phyloP scores from a whole-genome alignment of 495 filamentous ascomycete species.

The Trichoderma asperelloides region DNA sequence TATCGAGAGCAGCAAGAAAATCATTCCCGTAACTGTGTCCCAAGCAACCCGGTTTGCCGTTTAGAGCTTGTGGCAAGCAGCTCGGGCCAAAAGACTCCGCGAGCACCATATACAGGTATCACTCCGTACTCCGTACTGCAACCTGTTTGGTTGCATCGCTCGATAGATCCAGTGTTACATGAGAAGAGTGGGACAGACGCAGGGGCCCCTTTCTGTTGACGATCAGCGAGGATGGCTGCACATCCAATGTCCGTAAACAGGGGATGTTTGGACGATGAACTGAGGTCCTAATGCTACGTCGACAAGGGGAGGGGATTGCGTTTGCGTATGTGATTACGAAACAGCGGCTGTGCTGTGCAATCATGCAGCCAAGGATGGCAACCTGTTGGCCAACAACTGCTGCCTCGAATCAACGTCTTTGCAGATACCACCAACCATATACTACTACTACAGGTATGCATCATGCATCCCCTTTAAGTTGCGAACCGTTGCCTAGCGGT shows the following conservation, averaged over 20 bases:
- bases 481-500: background rate
- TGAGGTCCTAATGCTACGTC: background rate
- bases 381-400: too few species aligned
- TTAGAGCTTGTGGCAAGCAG: background rate
- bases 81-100: background rate
- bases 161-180: constrained; percentile 1
- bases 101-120: background rate
- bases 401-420: too few species aligned
- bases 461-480: background rate
- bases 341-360: background rate
- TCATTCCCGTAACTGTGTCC: too few species aligned
- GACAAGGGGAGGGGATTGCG: background rate
- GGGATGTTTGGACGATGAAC: background rate
- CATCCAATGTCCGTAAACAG: background rate
- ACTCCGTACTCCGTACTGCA: constrained; percentile 6
- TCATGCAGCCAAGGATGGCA: too few species aligned
- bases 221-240: background rate
- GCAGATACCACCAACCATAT: background rate
- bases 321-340: background rate
- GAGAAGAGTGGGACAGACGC: background rate
- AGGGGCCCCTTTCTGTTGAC: background rate
- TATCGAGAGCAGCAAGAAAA: background rate
- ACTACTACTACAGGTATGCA: background rate
- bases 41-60: too few species aligned
- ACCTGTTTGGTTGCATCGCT: background rate